Evolutionary conservation across 345 rosid species (phyloP).

Genomic region (Raphanus sativus): DNA sequence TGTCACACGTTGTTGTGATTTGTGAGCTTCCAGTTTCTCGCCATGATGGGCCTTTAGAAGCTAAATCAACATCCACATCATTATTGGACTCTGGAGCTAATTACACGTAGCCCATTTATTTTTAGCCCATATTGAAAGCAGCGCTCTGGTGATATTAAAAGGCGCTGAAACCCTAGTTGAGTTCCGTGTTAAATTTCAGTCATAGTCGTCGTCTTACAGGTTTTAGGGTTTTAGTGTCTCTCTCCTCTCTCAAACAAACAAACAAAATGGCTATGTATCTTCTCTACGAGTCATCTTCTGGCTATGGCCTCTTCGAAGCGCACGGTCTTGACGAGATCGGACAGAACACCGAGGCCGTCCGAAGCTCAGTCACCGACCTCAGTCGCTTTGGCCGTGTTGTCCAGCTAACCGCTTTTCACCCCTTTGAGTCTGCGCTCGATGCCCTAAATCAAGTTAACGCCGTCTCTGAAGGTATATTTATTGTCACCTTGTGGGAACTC

Average conservation of each 20-base stretch:
- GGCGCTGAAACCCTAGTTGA: neutral
- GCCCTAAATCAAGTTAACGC: slow-evolving; percentile 85
- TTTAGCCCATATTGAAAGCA: neutral
- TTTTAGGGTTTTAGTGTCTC: slow-evolving; percentile 31
- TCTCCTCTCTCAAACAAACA: slow-evolving; percentile 14
- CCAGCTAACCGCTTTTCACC: slow-evolving; percentile 69
- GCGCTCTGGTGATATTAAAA: neutral
- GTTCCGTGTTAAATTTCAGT: neutral
- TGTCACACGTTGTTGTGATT: no score
- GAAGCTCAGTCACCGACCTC: slow-evolving; percentile 62
- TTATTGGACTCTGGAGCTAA: neutral
- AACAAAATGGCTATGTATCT: slow-evolving; percentile 54
- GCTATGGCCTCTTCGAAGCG: slow-evolving; percentile 52
- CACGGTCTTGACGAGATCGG: neutral
- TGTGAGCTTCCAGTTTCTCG: neutral
- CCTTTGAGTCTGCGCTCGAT: slow-evolving; percentile 71
- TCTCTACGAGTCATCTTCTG: slow-evolving; percentile 66
- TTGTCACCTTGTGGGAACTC: neutral
- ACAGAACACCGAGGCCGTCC: slow-evolving; percentile 79
- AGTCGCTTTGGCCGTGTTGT: slow-evolving; percentile 85
- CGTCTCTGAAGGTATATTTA: slow-evolving; percentile 66
- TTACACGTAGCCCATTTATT: neutral
- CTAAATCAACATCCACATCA: neutral
- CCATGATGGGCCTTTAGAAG: neutral
- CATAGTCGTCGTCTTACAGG: neutral